Conservation (phyloP, 352 stramenopile genomes). For the Globisporangium takayamanum region DNA sequence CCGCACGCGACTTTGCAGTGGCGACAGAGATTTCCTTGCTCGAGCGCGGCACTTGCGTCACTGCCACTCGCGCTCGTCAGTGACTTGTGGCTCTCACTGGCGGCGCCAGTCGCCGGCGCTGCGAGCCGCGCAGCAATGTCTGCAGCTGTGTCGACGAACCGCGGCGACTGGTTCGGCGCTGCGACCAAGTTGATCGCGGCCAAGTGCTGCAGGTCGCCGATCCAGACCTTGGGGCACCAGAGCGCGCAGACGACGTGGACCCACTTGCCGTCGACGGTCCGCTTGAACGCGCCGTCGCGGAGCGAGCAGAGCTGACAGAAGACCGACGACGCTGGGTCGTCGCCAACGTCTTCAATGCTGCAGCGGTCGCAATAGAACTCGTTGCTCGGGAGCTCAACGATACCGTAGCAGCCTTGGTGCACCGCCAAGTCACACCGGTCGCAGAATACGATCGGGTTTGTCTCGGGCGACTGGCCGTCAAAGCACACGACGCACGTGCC, state of each 20-base stretch:
- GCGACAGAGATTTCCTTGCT: slow-evolving; percentile 46
- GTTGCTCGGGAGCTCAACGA: slow-evolving; percentile 72
- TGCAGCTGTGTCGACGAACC: slow-evolving; percentile 50
- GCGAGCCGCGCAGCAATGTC: slow-evolving; percentile 45
- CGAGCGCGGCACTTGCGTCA: slow-evolving; percentile 9
- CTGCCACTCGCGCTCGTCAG: slow-evolving; percentile 5
- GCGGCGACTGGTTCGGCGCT: slow-evolving; percentile 21
- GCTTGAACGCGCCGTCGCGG: slow-evolving; percentile 81
- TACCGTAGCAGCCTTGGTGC: slow-evolving; percentile 86
- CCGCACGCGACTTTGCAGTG: slow-evolving; percentile 75
- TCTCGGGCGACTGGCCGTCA: slow-evolving; percentile 80
- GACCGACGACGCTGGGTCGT: slow-evolving; percentile 44
- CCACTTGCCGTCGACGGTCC: slow-evolving; percentile 81
- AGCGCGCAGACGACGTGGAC: slow-evolving; percentile 86
- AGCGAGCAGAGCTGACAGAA: slow-evolving; percentile 86
- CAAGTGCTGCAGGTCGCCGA: slow-evolving; percentile 73
- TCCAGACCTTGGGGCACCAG: slow-evolving; percentile 85
- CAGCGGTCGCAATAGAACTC: slow-evolving; percentile 90
- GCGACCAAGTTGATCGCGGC: slow-evolving; percentile 71
- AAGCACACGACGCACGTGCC: slow-evolving; percentile 88
- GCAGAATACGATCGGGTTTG: slow-evolving; percentile 88
- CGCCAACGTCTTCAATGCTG: slow-evolving; percentile 38
- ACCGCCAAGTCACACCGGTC: slow-evolving; percentile 87
- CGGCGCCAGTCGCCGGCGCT: not conserved
- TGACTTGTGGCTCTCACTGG: slow-evolving; percentile 9